phyloP scores from a whole-genome alignment of 257 asterid genomes.

The Fraxinus americana region DNA sequence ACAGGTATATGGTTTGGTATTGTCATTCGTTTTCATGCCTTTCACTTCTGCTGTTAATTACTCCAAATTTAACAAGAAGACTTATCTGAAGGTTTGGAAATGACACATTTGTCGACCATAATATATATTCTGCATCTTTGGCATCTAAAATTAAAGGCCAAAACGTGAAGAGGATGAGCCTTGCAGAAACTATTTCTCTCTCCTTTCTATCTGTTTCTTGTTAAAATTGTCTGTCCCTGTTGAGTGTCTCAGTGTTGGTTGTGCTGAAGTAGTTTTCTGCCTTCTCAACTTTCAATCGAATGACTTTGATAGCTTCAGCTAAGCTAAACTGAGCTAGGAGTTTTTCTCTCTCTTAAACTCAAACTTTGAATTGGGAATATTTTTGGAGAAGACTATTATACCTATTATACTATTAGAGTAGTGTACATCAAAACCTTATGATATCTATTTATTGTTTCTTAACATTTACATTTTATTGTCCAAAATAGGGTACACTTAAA shows the following conservation, averaged over 20 bases:
- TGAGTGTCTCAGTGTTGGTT: background rate
- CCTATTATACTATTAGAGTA: background rate
- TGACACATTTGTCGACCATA: too few relatives aligned
- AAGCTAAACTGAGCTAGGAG: background rate
- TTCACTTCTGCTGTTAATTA: too few relatives aligned
- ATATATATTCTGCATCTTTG: too few relatives aligned
- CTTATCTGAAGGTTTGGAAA: too few relatives aligned
- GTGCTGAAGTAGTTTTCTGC: background rate
- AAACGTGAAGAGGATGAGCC: background rate
- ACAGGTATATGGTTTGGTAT: constrained; percentile 53
- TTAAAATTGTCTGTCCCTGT: background rate
- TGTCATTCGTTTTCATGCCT: background rate
- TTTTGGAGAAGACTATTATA: background rate
- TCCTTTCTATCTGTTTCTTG: background rate
- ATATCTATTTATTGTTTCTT: background rate
- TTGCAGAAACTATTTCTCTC: background rate
- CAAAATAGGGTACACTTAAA: background rate
- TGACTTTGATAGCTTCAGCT: background rate
- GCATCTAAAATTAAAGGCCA: background rate
- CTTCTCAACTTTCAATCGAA: background rate
- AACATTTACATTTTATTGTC: background rate
- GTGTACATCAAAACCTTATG: background rate
- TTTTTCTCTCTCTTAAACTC: background rate
- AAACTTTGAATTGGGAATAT: background rate
- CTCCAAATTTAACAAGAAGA: too few relatives aligned